phyloP scores from a whole-genome alignment of 2,329 filamentous ascomycete genomes.

The Colletotrichum godetiae region DNA sequence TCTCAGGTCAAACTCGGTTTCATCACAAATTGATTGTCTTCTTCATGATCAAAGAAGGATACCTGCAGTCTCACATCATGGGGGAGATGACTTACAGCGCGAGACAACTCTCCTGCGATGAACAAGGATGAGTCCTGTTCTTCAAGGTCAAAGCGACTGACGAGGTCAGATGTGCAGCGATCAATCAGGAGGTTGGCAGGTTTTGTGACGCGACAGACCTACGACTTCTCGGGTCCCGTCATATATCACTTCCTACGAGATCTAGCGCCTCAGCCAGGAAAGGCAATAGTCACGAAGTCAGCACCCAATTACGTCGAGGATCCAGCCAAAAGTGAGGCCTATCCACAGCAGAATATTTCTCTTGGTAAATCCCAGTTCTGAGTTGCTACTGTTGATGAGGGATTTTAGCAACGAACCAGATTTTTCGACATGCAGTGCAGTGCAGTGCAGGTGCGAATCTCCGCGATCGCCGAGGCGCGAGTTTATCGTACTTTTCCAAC shows the following conservation, averaged over 20 bases:
- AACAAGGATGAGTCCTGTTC: slow-evolving; percentile 15
- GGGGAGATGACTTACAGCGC: not conserved
- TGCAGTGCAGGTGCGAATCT: slow-evolving; percentile 6
- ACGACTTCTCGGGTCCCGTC: not conserved
- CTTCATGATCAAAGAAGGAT: slow-evolving; percentile 14
- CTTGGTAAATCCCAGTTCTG: not conserved
- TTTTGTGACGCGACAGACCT: not conserved
- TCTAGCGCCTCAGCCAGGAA: slow-evolving; percentile 26
- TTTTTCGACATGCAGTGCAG: slow-evolving; percentile 8
- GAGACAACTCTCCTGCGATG: not conserved
- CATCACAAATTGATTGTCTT: slow-evolving; percentile 13
- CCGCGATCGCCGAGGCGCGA: slow-evolving; percentile 29
- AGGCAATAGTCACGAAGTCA: slow-evolving; percentile 29
- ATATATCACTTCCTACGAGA: slow-evolving; percentile 26
- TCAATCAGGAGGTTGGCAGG: not conserved
- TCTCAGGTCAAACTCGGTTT: slow-evolving; percentile 17
- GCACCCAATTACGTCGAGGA: slow-evolving; percentile 8
- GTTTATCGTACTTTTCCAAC: slow-evolving; percentile 1
- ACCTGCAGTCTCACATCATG: not conserved
- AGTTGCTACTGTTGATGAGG: slow-evolving; percentile 8
- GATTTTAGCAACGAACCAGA: slow-evolving; percentile 13
- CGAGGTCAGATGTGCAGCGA: not conserved
- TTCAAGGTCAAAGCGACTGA: slow-evolving; percentile 6
- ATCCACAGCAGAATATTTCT: not conserved
- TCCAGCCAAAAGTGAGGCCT: not conserved